Evolutionary conservation across 2,329 filamentous ascomycete genomes (phyloP).

Genomic region (Aspergillus sp.): DNA sequence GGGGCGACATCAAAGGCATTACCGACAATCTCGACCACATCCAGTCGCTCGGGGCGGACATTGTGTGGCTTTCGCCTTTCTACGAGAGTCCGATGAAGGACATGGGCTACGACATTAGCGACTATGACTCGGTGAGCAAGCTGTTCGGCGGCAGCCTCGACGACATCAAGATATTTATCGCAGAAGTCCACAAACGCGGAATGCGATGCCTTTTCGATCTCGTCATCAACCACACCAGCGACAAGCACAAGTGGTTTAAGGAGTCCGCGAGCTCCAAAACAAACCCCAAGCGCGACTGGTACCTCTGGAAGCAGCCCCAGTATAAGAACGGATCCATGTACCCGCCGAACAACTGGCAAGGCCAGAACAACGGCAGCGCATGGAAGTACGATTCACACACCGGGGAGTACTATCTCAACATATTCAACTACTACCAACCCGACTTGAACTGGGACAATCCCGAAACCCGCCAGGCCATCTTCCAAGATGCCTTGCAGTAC

Average conservation of each 20-base stretch:
- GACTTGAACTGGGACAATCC: constrained; percentile 84
- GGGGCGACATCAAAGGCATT: constrained; percentile 65
- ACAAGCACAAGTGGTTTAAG: constrained; percentile 69
- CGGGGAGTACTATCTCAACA: constrained; percentile 71
- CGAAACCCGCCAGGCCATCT: constrained; percentile 65
- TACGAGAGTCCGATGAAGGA: constrained; percentile 54
- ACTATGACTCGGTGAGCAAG: constrained; percentile 61
- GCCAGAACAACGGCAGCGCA: no score
- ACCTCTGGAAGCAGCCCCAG: constrained; percentile 57
- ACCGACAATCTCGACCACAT: constrained; percentile 65
- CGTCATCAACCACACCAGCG: constrained; percentile 74
- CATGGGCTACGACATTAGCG: constrained; percentile 54
- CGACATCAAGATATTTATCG: constrained; percentile 63
- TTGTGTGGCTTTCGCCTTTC: constrained; percentile 55
- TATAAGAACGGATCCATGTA: constrained; percentile 59
- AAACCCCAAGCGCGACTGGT: constrained; percentile 65
- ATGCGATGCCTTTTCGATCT: constrained; percentile 73
- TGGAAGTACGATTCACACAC: constrained; percentile 40
- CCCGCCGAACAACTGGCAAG: constrained; percentile 69
- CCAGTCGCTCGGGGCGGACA: constrained; percentile 58
- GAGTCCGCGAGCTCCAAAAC: constrained; percentile 59
- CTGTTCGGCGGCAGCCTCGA: constrained; percentile 63
- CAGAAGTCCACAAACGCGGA: constrained; percentile 57
- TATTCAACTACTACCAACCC: constrained; percentile 73
- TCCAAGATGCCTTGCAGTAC: constrained; percentile 69